Evolutionary conservation across 192 early-diverging fungal genomes (phyloP).

Genomic region (Diversispora eburnea): DNA sequence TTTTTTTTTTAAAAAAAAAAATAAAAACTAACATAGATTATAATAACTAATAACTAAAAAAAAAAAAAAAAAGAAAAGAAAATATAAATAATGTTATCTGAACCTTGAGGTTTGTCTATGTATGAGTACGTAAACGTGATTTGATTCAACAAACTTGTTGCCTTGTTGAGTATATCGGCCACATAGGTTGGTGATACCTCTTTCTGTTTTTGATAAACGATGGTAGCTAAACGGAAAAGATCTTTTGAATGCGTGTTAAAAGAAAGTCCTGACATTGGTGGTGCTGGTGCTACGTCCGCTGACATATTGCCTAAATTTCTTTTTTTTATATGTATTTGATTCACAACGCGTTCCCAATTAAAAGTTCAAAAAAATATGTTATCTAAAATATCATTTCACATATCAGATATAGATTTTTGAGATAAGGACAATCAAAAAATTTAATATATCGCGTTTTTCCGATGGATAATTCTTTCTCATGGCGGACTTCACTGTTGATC

Average conservation of each 20-base stretch:
- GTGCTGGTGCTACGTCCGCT: no score
- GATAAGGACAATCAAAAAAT: no score
- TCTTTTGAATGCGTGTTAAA: constrained; percentile 5
- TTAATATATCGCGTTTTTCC: no score
- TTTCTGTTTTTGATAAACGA: neutral
- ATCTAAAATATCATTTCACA: no score
- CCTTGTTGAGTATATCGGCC: constrained; percentile 13
- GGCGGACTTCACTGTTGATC: no score
- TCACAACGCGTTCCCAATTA: constrained; percentile 5
- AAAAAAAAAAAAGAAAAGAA: neutral
- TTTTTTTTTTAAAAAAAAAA: no score
- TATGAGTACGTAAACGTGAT: constrained; percentile 36
- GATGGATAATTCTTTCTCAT: no score
- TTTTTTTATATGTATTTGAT: no score
- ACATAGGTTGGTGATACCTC: neutral
- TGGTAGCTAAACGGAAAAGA: constrained; percentile 16
- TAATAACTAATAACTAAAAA: neutral
- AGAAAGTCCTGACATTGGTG: neutral
- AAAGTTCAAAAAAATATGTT: no score
- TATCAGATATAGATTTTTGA: no score
- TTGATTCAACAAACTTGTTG: constrained; percentile 12
- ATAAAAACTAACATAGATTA: neutral
- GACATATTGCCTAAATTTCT: no score
- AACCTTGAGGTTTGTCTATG: constrained; percentile 42
- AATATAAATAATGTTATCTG: neutral